Percentiles rank a stretch among this genome's conserved stretches.
These are phyloP conservation scores for Mucor sp. DNA, from an alignment of 371 early-diverging fungal species.

Conservation along the genomic window DNA sequence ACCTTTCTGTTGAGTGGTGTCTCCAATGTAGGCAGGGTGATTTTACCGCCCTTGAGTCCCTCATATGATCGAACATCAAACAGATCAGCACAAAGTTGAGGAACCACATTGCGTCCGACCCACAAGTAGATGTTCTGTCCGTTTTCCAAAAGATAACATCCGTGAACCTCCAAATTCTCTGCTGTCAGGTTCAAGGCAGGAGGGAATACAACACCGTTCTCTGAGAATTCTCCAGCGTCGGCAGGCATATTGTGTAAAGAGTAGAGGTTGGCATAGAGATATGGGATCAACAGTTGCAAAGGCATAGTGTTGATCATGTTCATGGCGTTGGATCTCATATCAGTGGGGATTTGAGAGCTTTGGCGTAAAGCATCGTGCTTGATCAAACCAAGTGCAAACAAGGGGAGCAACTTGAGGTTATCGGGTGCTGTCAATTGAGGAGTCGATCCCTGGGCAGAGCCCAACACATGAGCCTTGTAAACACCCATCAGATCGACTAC, in stretches of 20 bases:
- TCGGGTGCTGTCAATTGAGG: slow-evolving; percentile 65
- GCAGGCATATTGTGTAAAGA: slow-evolving; percentile 70
- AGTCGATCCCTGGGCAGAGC: slow-evolving; percentile 58
- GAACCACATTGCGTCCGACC: slow-evolving; percentile 71
- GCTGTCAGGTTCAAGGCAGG: slow-evolving; percentile 80
- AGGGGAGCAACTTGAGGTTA: slow-evolving; percentile 67
- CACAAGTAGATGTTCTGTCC: slow-evolving; percentile 72
- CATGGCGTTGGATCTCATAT: slow-evolving; percentile 60
- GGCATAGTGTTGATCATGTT: slow-evolving; percentile 66
- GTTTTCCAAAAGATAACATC: slow-evolving; percentile 74
- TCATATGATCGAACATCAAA: slow-evolving; percentile 46
- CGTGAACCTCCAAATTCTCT: slow-evolving; percentile 76
- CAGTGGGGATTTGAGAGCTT: slow-evolving; percentile 41
- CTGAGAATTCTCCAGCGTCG: slow-evolving; percentile 21
- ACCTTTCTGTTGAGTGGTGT: slow-evolving; percentile 5
- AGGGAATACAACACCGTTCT: slow-evolving; percentile 34
- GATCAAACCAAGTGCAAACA: slow-evolving; percentile 63
- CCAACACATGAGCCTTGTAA: slow-evolving; percentile 80
- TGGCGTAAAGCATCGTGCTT: slow-evolving; percentile 61
- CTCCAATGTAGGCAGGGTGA: neutral
- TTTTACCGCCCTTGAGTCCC: slow-evolving; percentile 39
- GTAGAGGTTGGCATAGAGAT: slow-evolving; percentile 64
- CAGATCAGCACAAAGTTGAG: slow-evolving; percentile 60
- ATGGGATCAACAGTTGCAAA: slow-evolving; percentile 50
- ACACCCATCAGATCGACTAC: slow-evolving; percentile 82